These are phyloP conservation scores for Alternaria gaisen DNA, from an alignment of 2,329 filamentous ascomycete species.

Conservation along the genomic window DNA sequence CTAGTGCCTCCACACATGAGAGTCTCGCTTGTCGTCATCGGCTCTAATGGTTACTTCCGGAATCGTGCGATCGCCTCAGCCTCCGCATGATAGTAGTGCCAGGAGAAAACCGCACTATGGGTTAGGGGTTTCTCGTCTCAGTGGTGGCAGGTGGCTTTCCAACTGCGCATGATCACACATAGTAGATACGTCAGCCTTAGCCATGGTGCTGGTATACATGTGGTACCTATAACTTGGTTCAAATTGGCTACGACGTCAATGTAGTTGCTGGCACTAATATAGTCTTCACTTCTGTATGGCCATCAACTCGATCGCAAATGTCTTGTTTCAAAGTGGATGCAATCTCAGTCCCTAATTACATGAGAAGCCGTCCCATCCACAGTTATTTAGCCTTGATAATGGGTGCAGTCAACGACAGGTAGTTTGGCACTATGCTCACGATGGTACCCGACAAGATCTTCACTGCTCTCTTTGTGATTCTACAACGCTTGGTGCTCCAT, in stretches of 20 bases:
- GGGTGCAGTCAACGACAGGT: background rate
- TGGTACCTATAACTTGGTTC: background rate
- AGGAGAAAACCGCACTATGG: background rate
- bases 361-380: background rate
- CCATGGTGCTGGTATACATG: background rate
- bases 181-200: background rate
- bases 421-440: background rate
- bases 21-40: background rate
- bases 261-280: background rate
- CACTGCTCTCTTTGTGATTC: background rate
- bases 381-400: background rate
- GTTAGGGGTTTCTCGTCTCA: background rate
- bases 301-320: background rate
- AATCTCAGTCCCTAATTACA: background rate
- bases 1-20: background rate
- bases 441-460: background rate
- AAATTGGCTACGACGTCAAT: background rate
- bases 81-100: background rate
- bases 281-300: background rate
- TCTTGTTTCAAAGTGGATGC: background rate
- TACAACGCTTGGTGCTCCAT: background rate
- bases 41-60: background rate
- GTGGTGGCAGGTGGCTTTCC: background rate
- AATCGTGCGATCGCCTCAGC: background rate
- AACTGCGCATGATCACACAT: background rate